phyloP scores from a whole-genome alignment of 2,329 filamentous ascomycete genomes.

The Canariomyces notabilis region DNA sequence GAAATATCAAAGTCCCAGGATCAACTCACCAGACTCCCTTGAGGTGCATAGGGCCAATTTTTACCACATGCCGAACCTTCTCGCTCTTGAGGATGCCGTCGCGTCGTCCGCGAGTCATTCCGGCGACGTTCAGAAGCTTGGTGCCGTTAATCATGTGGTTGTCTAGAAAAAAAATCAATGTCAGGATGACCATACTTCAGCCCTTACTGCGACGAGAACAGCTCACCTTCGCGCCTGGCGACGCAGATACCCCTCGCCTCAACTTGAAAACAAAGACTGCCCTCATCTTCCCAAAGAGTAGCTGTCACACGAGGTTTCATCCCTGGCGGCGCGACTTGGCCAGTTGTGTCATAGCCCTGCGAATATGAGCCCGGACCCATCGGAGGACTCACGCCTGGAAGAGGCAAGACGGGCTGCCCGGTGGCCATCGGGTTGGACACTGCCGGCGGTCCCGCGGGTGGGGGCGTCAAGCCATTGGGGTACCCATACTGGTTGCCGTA shows the following conservation, averaged over 20 bases:
- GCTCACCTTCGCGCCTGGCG: conserved; percentile 79
- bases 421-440: conserved; percentile 65
- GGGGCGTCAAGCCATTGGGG: conserved; percentile 71
- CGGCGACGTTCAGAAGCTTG: conserved; percentile 92
- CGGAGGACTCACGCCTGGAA: conserved; percentile 55
- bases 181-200: too few relatives aligned
- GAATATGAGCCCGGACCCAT: conserved; percentile 52
- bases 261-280: conserved; percentile 94
- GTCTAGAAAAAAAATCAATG: conserved; percentile 52
- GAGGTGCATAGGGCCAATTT: conserved; percentile 97
- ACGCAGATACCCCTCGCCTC: conserved; percentile 96
- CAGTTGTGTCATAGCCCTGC: conserved; percentile 69
- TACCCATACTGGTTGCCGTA: conserved; percentile 72
- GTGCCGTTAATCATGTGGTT: conserved; percentile 99
- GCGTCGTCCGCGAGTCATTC: conserved; percentile 92
- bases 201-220: not conserved
- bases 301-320: conserved; percentile 97
- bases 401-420: conserved; percentile 60
- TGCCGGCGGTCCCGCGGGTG: conserved; percentile 62
- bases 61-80: conserved; percentile 93
- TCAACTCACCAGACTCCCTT: conserved; percentile 86
- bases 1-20: too few relatives aligned
- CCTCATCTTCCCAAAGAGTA: conserved; percentile 97
- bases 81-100: conserved; percentile 98
- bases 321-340: conserved; percentile 83